phyloP scores from a whole-genome alignment of 331 rosid genomes.

The Malus hybrid region DNA sequence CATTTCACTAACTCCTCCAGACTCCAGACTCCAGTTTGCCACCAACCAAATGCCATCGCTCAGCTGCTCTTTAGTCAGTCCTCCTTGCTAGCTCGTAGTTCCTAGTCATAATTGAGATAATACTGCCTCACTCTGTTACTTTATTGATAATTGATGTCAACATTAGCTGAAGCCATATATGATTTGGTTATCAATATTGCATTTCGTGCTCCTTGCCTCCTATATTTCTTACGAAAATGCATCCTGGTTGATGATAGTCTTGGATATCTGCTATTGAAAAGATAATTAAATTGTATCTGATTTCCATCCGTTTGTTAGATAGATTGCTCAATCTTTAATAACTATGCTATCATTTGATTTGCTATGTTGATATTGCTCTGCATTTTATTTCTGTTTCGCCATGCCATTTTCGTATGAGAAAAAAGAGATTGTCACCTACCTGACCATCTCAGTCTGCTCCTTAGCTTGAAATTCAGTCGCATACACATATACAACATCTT shows the following conservation, averaged over 20 bases:
- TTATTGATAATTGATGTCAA: neutral
- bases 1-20: neutral
- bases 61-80: neutral
- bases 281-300: neutral
- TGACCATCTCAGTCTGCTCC: neutral
- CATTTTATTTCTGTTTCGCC: neutral
- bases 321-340: neutral
- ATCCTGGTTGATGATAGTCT: neutral
- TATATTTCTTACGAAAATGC: neutral
- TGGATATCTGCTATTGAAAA: neutral
- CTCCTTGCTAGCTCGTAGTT: neutral
- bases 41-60: neutral
- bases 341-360: neutral
- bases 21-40: neutral
- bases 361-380: neutral
- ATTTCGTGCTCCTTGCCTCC: slow-evolving; percentile 8
- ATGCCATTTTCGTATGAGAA: neutral
- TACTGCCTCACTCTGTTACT: neutral
- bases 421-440: neutral
- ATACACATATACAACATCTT: too few relatives aligned
- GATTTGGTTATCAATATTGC: neutral
- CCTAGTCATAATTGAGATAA: neutral
- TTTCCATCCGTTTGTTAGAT: neutral
- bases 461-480: neutral
- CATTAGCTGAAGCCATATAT: neutral